phyloP scores from a whole-genome alignment of 345 rosid genomes.

The Murraya paniculata region DNA sequence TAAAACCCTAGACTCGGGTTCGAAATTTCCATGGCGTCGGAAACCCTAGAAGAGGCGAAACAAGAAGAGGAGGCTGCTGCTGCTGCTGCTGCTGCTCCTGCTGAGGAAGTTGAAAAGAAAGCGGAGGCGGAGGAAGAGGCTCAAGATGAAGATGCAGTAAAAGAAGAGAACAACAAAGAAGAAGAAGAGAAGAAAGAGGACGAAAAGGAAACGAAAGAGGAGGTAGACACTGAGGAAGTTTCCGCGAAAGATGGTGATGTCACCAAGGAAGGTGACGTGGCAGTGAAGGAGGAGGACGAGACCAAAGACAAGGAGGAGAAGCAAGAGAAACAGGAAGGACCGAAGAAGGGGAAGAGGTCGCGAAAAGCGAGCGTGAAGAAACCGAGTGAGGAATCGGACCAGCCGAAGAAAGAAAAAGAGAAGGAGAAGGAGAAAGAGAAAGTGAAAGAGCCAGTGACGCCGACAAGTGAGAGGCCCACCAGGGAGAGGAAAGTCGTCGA shows the following conservation, averaged over 20 bases:
- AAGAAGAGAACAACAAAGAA: neutral
- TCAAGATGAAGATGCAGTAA: neutral
- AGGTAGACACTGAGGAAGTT: neutral
- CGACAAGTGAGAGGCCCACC: constrained; percentile 68
- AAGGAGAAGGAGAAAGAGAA: constrained; percentile 15
- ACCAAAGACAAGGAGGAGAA: neutral
- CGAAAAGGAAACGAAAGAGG: neutral
- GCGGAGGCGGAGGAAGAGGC: constrained; percentile 9
- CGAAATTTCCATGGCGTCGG: constrained; percentile 45
- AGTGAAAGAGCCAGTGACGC: constrained; percentile 42
- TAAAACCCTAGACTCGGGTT: constrained; percentile 21
- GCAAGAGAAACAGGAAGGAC: constrained; percentile 14
- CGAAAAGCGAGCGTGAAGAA: constrained; percentile 30
- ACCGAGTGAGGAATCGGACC: constrained; percentile 2
- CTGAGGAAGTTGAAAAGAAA: constrained; percentile 27
- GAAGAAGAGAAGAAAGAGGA: constrained; percentile 8
- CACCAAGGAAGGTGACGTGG: constrained; percentile 15
- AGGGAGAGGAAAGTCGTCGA: constrained; percentile 91
- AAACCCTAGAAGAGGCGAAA: constrained; percentile 64
- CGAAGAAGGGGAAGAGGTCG: constrained; percentile 11
- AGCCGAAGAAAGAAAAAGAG: constrained; percentile 16
- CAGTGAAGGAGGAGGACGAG: neutral
- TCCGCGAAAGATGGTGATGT: constrained; percentile 6
- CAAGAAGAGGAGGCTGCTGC: constrained; percentile 40
- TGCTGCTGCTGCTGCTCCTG: constrained; percentile 27